Conservation (phyloP, 2,329 filamentous ascomycete genomes). For the Colletotrichum eremochloae region DNA sequence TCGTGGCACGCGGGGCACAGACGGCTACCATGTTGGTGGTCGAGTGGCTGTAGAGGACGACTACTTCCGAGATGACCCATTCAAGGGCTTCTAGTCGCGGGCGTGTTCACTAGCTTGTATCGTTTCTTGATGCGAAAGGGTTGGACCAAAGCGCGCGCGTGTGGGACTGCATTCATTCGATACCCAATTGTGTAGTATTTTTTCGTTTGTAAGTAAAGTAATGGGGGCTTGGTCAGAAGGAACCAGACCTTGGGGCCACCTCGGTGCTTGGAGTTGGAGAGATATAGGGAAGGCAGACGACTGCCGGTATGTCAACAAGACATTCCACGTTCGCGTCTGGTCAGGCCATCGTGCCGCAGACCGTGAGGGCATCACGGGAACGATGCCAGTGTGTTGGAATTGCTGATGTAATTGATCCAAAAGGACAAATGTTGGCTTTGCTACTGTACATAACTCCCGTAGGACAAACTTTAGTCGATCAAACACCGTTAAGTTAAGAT, state of each 20-base stretch:
- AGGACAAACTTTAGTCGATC: conserved; percentile 6
- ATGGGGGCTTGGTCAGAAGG: not conserved
- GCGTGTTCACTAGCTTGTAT: conserved; percentile 19
- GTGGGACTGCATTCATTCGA: conserved; percentile 32
- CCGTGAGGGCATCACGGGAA: conserved; percentile 7
- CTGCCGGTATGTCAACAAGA: conserved; percentile 20
- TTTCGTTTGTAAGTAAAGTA: conserved; percentile 25
- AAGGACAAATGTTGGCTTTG: not conserved
- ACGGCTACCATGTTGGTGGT: conserved; percentile 63
- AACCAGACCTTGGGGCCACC: not conserved
- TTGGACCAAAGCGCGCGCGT: conserved; percentile 24
- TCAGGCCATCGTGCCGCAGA: conserved; percentile 8
- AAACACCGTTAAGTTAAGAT: conserved; percentile 16
- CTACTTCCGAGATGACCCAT: conserved; percentile 71
- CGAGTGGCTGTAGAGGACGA: conserved; percentile 67
- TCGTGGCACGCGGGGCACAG: conserved; percentile 59
- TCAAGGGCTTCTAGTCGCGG: conserved; percentile 67
- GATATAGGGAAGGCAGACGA: conserved; percentile 2
- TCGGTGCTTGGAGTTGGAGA: conserved; percentile 25
- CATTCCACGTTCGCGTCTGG: not conserved
- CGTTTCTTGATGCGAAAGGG: conserved; percentile 24
- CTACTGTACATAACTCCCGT: conserved; percentile 23
- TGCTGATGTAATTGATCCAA: conserved; percentile 10
- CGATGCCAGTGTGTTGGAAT: conserved; percentile 14
- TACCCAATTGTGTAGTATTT: conserved; percentile 39